Conservation (phyloP, 352 stramenopile species). For the Thalassiosira livingstoniorum region DNA sequence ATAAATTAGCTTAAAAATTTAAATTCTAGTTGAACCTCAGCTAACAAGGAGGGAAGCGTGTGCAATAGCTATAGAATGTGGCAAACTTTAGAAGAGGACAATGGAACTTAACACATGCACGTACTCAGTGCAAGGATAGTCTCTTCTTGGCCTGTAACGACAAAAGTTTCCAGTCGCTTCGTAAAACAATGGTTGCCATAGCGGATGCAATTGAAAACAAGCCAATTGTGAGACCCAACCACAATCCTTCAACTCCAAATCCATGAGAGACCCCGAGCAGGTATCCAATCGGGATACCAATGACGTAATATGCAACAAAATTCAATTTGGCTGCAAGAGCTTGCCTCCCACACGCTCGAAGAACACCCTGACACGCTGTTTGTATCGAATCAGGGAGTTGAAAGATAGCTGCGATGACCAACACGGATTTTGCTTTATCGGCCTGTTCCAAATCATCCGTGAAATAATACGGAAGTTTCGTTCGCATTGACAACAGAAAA, state of each 20-base stretch:
- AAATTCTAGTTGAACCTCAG: no score
- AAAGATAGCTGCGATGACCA: constrained; percentile 86
- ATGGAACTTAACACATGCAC: no score
- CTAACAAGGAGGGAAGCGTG: no score
- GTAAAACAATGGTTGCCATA: constrained; percentile 85
- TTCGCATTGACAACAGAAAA: constrained; percentile 68
- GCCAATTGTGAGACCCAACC: constrained; percentile 86
- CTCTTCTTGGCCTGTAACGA: constrained; percentile 68
- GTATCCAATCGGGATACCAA: constrained; percentile 88
- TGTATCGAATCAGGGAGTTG: constrained; percentile 89
- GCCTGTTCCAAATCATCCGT: constrained; percentile 71
- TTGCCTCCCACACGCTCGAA: constrained; percentile 88
- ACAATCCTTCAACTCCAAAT: constrained; percentile 83
- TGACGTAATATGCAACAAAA: constrained; percentile 88
- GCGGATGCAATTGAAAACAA: constrained; percentile 86
- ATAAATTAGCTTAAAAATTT: no score
- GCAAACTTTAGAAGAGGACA: no score
- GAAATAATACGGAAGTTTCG: constrained; percentile 78
- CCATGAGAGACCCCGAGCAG: constrained; percentile 85
- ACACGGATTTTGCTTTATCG: constrained; percentile 60
- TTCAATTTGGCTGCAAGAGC: constrained; percentile 88
- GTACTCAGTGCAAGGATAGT: no score
- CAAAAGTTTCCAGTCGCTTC: constrained; percentile 87
- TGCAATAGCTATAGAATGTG: no score
- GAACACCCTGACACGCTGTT: constrained; percentile 85